Percentiles rank a stretch among this genome's conserved stretches.
These are phyloP conservation scores for Barnettozyma pratensis DNA, from an alignment of 805 yeast genomes.

Conservation along the genomic window DNA sequence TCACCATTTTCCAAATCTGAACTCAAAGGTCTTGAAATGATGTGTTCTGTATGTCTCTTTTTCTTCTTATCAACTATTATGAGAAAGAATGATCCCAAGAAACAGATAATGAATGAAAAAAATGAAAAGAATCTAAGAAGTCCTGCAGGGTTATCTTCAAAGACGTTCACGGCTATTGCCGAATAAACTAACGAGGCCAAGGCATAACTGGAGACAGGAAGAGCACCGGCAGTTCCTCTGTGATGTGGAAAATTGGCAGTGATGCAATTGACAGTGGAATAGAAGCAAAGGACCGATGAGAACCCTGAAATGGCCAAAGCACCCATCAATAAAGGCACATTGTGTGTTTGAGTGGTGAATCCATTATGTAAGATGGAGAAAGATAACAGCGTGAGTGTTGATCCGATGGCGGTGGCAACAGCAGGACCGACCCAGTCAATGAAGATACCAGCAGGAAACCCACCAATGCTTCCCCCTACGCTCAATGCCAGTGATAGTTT, in stretches of 20 bases:
- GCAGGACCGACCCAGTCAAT: constrained; percentile 60
- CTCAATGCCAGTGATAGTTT: constrained; percentile 56
- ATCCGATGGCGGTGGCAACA: constrained; percentile 48
- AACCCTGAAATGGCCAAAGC: constrained; percentile 55
- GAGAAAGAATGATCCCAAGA: constrained; percentile 29
- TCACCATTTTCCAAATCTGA: not conserved
- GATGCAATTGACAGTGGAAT: constrained; percentile 46
- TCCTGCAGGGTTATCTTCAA: constrained; percentile 46
- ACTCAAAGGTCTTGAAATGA: not conserved
- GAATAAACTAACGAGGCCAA: constrained; percentile 65
- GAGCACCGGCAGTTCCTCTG: constrained; percentile 38
- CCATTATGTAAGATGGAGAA: constrained; percentile 46
- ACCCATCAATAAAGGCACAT: constrained; percentile 37
- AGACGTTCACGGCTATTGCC: constrained; percentile 47
- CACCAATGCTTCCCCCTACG: constrained; percentile 64
- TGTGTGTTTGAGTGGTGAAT: constrained; percentile 36
- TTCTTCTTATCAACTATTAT: constrained; percentile 18
- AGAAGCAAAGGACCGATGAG: constrained; percentile 59
- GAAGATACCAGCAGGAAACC: constrained; percentile 63
- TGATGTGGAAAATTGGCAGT: constrained; percentile 62
- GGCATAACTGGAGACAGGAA: constrained; percentile 43
- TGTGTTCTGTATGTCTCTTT: constrained; percentile 3
- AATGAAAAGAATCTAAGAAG: constrained; percentile 51
- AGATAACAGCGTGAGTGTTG: constrained; percentile 48
- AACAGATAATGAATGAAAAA: constrained; percentile 36